Evolutionary conservation across 768 basidiomycete species (phyloP).

Genomic region (Boletus rubescentipes): DNA sequence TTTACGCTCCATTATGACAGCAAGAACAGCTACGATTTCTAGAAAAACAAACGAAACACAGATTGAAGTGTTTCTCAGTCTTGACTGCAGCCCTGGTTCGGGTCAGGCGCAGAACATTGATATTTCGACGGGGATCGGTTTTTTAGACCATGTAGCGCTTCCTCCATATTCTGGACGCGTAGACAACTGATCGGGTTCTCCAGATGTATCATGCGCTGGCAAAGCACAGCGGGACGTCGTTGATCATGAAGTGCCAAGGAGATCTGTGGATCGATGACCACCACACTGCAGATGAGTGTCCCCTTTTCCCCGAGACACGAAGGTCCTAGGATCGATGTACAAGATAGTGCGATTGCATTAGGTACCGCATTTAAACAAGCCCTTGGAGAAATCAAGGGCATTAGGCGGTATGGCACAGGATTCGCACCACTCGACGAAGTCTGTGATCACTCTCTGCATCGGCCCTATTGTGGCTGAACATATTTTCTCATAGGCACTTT

Average conservation of each 20-base stretch:
- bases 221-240: constrained; percentile 93
- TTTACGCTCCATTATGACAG: constrained; percentile 30
- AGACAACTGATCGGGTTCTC: not conserved
- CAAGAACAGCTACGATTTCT: constrained; percentile 65
- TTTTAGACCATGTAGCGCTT: constrained; percentile 86
- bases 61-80: constrained; percentile 76
- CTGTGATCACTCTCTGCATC: constrained; percentile 6
- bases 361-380: constrained; percentile 93
- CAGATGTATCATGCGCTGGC: constrained; percentile 99
- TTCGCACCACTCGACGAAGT: constrained; percentile 98
- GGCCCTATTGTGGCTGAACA: not conserved
- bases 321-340: constrained; percentile 39
- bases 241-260: constrained; percentile 88
- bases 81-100: constrained; percentile 75
- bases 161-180: not conserved
- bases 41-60: constrained; percentile 91
- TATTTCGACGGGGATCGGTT: constrained; percentile 95
- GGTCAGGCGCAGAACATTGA: constrained; percentile 70
- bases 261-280: constrained; percentile 99
- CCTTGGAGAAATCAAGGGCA: constrained; percentile 91
- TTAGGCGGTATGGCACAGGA: constrained; percentile 92
- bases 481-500: constrained; percentile 68
- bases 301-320: constrained; percentile 13
- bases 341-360: constrained; percentile 86
- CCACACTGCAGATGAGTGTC: constrained; percentile 92